phyloP scores from a whole-genome alignment of 768 basidiomycete genomes.

The Podaxis sp. region DNA sequence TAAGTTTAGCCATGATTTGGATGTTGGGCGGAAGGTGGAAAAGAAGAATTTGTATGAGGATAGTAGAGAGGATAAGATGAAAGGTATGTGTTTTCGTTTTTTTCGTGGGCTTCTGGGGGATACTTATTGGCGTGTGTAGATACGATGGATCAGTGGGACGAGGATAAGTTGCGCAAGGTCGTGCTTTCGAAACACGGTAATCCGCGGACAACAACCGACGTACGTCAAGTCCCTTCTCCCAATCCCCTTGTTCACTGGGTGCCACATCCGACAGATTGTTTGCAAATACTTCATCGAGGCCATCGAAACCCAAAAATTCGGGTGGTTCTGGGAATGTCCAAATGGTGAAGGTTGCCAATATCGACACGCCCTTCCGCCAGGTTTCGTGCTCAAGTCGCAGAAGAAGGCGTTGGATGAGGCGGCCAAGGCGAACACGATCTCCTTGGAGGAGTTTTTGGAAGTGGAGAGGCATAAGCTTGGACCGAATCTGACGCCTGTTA shows the following conservation, averaged over 20 bases:
- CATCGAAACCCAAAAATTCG: slow-evolving; percentile 90
- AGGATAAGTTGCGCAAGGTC: slow-evolving; percentile 88
- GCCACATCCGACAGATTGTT: slow-evolving; percentile 65
- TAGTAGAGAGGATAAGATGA: slow-evolving; percentile 73
- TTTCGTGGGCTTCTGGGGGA: background rate
- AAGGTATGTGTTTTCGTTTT: slow-evolving; percentile 45
- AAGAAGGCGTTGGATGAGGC: slow-evolving; percentile 90
- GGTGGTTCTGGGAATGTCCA: slow-evolving; percentile 97
- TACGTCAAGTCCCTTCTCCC: slow-evolving; percentile 30
- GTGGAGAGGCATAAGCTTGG: slow-evolving; percentile 98
- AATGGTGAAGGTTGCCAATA: slow-evolving; percentile 90
- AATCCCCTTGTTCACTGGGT: background rate
- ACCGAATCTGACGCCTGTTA: slow-evolving; percentile 87
- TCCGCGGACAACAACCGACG: slow-evolving; percentile 90
- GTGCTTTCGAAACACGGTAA: slow-evolving; percentile 88
- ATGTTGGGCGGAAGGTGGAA: slow-evolving; percentile 88
- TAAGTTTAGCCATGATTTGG: slow-evolving; percentile 94
- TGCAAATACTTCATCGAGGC: slow-evolving; percentile 98
- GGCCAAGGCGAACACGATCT: slow-evolving; percentile 85
- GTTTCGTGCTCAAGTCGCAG: slow-evolving; percentile 94
- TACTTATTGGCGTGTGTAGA: slow-evolving; percentile 45
- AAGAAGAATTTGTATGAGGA: slow-evolving; percentile 97
- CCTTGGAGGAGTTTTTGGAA: slow-evolving; percentile 95
- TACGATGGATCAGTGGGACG: slow-evolving; percentile 98
- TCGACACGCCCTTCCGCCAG: slow-evolving; percentile 92